phyloP scores from a whole-genome alignment of 371 early-diverging fungal species.

The Mucor velutinosus region DNA sequence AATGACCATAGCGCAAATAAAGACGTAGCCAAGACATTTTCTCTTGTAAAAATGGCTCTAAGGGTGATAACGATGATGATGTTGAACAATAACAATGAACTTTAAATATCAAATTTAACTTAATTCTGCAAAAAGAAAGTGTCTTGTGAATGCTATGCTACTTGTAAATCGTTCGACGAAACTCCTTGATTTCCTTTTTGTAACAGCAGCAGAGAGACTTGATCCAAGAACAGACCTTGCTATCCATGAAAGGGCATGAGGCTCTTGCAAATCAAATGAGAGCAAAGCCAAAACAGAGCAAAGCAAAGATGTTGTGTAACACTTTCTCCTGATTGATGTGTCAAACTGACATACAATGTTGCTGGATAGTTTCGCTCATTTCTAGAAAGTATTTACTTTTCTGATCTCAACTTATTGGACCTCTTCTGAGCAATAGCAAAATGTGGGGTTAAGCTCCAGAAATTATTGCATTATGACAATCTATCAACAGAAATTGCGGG shows the following conservation, averaged over 20 bases:
- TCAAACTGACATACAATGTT: slow-evolving; percentile 2
- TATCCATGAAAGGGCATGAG: too few relatives aligned
- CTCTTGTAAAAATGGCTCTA: neutral
- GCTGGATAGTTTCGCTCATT: too few relatives aligned
- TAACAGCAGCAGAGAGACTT: neutral
- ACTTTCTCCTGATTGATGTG: slow-evolving; percentile 12
- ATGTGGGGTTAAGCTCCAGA: too few relatives aligned
- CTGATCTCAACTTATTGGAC: too few relatives aligned
- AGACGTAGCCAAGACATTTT: neutral
- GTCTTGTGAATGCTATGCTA: slow-evolving; percentile 8
- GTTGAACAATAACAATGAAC: slow-evolving; percentile 8
- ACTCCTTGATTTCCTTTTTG: slow-evolving; percentile 8
- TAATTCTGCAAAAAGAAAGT: slow-evolving; percentile 13
- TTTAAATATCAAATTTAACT: slow-evolving; percentile 16
- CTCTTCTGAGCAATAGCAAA: too few relatives aligned
- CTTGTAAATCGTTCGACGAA: neutral
- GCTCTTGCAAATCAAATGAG: too few relatives aligned
- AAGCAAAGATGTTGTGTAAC: slow-evolving; percentile 3
- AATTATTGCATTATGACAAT: too few relatives aligned
- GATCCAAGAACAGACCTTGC: too few relatives aligned
- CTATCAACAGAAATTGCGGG: too few relatives aligned
- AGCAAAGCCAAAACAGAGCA: too few relatives aligned
- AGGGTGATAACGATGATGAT: neutral
- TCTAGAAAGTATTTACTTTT: too few relatives aligned
- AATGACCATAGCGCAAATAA: neutral